phyloP scores from a whole-genome alignment of 495 filamentous ascomycete species.

The Xylaria bambusicola region DNA sequence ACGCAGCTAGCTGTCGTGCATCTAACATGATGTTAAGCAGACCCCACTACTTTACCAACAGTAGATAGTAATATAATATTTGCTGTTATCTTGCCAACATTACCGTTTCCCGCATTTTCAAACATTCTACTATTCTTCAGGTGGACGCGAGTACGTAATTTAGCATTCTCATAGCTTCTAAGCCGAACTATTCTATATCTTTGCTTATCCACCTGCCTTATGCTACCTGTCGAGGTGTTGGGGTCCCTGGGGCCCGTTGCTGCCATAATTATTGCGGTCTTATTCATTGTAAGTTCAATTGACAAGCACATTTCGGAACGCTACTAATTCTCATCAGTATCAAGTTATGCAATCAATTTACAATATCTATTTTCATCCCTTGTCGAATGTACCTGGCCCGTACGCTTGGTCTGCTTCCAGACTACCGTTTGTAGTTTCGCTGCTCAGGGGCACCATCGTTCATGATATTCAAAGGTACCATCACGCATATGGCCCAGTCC shows the following conservation, averaged over 20 bases:
- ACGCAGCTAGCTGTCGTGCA: no score
- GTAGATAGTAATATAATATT: no score
- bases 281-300: not conserved
- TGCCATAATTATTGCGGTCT: not conserved
- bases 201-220: no score
- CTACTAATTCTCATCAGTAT: not conserved
- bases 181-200: no score
- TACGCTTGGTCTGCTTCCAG: constrained; percentile 44
- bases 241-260: not conserved
- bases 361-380: constrained; percentile 49
- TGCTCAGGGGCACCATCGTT: constrained; percentile 20
- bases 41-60: no score
- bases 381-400: constrained; percentile 49
- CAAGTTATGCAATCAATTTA: not conserved
- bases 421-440: constrained; percentile 34
- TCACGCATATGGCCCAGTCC: constrained; percentile 53
- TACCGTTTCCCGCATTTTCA: no score
- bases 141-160: no score
- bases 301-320: not conserved
- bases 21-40: no score
- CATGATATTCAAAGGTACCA: constrained; percentile 37
- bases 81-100: no score
- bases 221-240: no score
- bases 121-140: no score
- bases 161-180: no score